A percentile compares a stretch with the other conserved stretches of the same genome.
These are phyloP conservation scores for Penicillium diatomitis DNA, from an alignment of 495 filamentous ascomycete genomes.

Conservation along the genomic window DNA sequence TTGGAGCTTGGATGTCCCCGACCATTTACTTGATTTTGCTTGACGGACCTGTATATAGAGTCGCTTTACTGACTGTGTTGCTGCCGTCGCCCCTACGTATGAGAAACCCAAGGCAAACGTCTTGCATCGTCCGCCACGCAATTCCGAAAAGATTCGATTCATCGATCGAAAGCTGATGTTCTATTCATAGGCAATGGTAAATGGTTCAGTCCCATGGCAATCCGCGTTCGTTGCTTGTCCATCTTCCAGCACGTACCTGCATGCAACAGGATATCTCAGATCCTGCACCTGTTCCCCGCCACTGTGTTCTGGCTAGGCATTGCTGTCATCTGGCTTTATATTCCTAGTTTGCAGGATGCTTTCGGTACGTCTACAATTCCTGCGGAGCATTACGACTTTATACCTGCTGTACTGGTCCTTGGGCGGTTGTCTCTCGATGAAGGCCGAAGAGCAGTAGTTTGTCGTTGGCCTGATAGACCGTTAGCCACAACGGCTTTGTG, in stretches of 20 bases:
- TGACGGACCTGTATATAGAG: slow-evolving; percentile 8
- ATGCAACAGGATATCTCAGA: slow-evolving; percentile 48
- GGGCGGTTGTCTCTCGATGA: slow-evolving; percentile 40
- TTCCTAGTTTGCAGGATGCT: slow-evolving; percentile 45
- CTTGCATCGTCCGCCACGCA: slow-evolving; percentile 48
- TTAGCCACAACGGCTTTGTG: slow-evolving; percentile 16
- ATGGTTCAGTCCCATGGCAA: slow-evolving; percentile 59
- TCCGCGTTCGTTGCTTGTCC: slow-evolving; percentile 53
- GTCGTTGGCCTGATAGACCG: slow-evolving; percentile 14
- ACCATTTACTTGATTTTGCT: not conserved
- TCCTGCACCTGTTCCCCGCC: slow-evolving; percentile 55
- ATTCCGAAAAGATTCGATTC: slow-evolving; percentile 50
- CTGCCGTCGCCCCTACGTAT: slow-evolving; percentile 54
- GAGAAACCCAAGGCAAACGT: slow-evolving; percentile 53
- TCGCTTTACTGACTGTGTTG: slow-evolving; percentile 52
- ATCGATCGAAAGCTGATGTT: slow-evolving; percentile 56
- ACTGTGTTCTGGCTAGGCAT: slow-evolving; percentile 53
- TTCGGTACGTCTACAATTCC: slow-evolving; percentile 48
- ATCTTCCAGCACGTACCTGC: slow-evolving; percentile 57
- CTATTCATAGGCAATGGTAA: slow-evolving; percentile 55
- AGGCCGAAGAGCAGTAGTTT: slow-evolving; percentile 9
- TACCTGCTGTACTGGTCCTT: slow-evolving; percentile 54
- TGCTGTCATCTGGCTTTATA: slow-evolving; percentile 55
- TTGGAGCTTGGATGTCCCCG: not conserved
- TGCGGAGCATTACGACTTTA: slow-evolving; percentile 51